Evolutionary conservation across 257 asterid species (phyloP).

Genomic region (Solanum pimpinellifolium): DNA sequence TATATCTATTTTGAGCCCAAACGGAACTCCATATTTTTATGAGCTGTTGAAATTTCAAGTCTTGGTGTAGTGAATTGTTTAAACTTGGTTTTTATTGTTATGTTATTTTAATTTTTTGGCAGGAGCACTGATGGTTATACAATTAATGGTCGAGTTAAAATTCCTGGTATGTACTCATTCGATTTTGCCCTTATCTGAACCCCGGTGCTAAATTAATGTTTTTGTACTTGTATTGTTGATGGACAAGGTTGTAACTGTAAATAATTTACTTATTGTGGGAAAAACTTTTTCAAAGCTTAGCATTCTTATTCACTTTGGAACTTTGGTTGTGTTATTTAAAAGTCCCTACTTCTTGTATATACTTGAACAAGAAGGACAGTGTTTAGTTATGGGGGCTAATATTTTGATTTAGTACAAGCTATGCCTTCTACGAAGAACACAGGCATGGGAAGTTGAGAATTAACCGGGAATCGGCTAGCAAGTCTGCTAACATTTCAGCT

Average conservation of each 20-base stretch:
- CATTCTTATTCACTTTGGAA: neutral
- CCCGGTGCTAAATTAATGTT: neutral
- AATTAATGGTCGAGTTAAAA: slow-evolving; percentile 25
- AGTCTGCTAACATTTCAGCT: neutral
- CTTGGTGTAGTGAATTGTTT: neutral
- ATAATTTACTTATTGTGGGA: neutral
- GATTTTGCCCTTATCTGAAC: neutral
- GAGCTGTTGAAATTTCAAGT: neutral
- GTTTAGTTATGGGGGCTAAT: neutral
- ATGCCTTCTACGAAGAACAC: neutral
- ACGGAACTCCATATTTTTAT: neutral
- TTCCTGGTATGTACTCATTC: slow-evolving; percentile 14
- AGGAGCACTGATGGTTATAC: slow-evolving; percentile 22
- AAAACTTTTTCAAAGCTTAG: neutral
- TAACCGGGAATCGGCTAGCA: neutral
- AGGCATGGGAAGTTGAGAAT: neutral
- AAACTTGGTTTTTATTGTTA: neutral
- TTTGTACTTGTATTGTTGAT: neutral
- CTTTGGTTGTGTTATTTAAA: neutral
- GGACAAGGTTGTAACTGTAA: neutral
- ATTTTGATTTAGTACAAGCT: neutral
- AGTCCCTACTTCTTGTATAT: neutral
- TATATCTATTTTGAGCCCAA: neutral
- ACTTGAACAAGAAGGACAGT: neutral
- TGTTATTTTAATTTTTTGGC: neutral